Evolutionary conservation across 2,329 filamentous ascomycete genomes (phyloP).

Genomic region (Colletotrichum sp.): DNA sequence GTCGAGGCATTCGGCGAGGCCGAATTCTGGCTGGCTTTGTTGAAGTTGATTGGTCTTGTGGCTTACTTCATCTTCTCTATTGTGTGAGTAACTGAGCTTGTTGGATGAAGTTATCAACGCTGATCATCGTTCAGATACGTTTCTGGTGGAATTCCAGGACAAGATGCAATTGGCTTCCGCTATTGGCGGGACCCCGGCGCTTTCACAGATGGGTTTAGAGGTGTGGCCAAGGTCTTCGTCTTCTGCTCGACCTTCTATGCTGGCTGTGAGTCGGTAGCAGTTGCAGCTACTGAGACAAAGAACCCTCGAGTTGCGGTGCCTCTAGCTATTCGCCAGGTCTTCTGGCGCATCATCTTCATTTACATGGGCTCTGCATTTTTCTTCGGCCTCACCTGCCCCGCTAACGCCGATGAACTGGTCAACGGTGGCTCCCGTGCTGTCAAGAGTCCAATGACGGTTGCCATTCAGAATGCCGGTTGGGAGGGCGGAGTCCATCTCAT

Average conservation of each 20-base stretch:
- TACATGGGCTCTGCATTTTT: conserved; percentile 77
- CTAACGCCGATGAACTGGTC: conserved; percentile 68
- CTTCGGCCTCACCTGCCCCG: conserved; percentile 76
- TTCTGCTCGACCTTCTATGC: conserved; percentile 75
- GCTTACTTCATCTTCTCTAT: conserved; percentile 79
- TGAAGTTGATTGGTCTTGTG: conserved; percentile 73
- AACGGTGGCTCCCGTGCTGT: conserved; percentile 67
- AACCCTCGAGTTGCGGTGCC: conserved; percentile 62
- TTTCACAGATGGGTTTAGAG: conserved; percentile 71
- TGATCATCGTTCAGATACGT: conserved; percentile 52
- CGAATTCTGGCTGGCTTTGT: conserved; percentile 78
- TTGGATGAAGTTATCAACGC: not conserved
- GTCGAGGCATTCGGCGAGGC: conserved; percentile 79
- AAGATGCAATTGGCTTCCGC: conserved; percentile 65
- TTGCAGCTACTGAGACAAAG: conserved; percentile 66
- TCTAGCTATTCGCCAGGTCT: conserved; percentile 63
- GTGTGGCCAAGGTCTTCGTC: conserved; percentile 69
- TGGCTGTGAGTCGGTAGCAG: conserved; percentile 68
- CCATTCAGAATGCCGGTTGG: conserved; percentile 77
- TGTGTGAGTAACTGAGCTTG: conserved; percentile 41
- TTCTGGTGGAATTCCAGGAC: conserved; percentile 67
- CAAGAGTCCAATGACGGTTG: conserved; percentile 75
- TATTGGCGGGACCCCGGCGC: conserved; percentile 77
- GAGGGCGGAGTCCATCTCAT: conserved; percentile 75
- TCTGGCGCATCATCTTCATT: conserved; percentile 66